phyloP scores from a whole-genome alignment of 2,329 filamentous ascomycete species.

The Stemphylium beticola region DNA sequence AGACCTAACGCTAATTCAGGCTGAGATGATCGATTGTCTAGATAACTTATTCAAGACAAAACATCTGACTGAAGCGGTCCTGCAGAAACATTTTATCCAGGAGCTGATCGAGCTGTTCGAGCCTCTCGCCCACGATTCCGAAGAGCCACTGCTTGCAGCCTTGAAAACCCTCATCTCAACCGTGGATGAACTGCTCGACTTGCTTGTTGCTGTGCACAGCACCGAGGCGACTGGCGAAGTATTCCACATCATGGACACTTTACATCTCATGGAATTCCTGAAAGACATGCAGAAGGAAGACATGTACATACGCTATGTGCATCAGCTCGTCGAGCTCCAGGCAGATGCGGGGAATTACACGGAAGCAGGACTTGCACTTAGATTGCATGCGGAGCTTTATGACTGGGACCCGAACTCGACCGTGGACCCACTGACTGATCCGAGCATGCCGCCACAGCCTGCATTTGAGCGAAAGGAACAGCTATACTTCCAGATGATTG shows the following conservation, averaged over 20 bases:
- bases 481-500: constrained; percentile 93
- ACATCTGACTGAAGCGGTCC: constrained; percentile 82
- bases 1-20: constrained; percentile 88
- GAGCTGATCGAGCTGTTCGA: constrained; percentile 85
- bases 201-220: constrained; percentile 87
- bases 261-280: constrained; percentile 93
- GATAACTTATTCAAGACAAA: constrained; percentile 90
- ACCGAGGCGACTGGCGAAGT: constrained; percentile 75
- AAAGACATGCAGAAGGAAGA: constrained; percentile 97
- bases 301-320: constrained; percentile 94
- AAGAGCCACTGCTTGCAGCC: constrained; percentile 77
- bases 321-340: constrained; percentile 84
- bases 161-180: constrained; percentile 81
- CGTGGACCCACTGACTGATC: constrained; percentile 72
- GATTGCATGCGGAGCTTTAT: constrained; percentile 90
- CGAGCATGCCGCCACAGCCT: constrained; percentile 79
- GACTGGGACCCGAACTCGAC: constrained; percentile 80
- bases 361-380: constrained; percentile 86
- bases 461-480: constrained; percentile 92
- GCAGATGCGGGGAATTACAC: constrained; percentile 76
- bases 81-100: constrained; percentile 89
- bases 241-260: constrained; percentile 82
- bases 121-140: constrained; percentile 67
- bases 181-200: constrained; percentile 87
- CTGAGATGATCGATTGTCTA: constrained; percentile 93